Evolutionary conservation across 139 green algal genomes (phyloP), one percentile per base, ranked within the genome.

Genomic region (Nannochloris sp.): DNA sequence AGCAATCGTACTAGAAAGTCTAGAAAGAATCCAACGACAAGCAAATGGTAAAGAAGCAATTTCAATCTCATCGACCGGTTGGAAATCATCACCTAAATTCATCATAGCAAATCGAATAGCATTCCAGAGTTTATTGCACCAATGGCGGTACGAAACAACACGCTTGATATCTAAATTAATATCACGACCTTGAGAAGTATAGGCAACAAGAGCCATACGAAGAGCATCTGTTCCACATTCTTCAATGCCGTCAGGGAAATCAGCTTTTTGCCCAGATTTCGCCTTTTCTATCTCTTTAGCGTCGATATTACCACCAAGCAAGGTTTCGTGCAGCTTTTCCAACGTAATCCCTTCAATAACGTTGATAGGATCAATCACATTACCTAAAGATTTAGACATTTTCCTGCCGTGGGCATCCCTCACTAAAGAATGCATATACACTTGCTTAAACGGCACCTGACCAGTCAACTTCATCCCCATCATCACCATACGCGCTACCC

Each of bases 91-190:
- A 0, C 83, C 83, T 23, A 97, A 79, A 83, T 96, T 95, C 60
- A 92, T 78, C 77, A 95, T 87, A 10, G 87, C 90, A 76, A 96
- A 98, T 14, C 77, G 74, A 72, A 96, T 88, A 27, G 92, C 92
- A 67, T 98, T 98, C 89, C 90, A 98, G 46, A 98, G 84, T 85
- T 98, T 98, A 84, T 98, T 98, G 88, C 92, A 97, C 91, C 89
- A 96, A 63, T 95, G 76, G 35, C 93, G 85, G 84, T 97, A 97
- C 2, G 85, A 83, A 2, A 96, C 87, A 42, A 98, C 92, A n/a
- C 91, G 82, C 74, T 96, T 91, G 79, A 97, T 92, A 82, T 96
- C 89, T 24, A 97, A 78, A 81, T 97, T 97, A 70, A 97, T 90
- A 78, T 95, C 85, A 3, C 82, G 71, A 0, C 76, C 87, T 84